Conservation (phyloP, 2,329 filamentous ascomycete genomes). For the Exophiala calicioides region DNA sequence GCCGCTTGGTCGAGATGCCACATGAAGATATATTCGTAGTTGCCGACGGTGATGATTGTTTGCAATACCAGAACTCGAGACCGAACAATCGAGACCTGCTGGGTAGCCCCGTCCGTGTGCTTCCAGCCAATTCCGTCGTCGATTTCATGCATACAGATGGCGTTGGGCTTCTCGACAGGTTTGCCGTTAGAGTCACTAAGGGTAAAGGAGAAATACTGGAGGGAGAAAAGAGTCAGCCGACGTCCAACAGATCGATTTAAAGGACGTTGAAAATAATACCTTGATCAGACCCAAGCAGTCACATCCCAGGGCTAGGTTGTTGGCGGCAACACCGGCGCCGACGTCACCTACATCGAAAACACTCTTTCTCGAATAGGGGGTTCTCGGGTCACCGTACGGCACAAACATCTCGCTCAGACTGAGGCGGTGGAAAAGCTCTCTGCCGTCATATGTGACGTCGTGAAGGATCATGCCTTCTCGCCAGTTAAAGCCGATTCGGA, state of each 20-base stretch:
- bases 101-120: slow-evolving; percentile 68
- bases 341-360: slow-evolving; percentile 72
- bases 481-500: slow-evolving; percentile 67
- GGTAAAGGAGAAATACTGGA: slow-evolving; percentile 63
- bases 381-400: slow-evolving; percentile 65
- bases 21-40: slow-evolving; percentile 70
- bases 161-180: slow-evolving; percentile 56
- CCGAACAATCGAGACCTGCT: slow-evolving; percentile 62
- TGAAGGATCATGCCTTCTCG: slow-evolving; percentile 70
- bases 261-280: no score
- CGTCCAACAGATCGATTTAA: no score
- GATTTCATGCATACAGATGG: slow-evolving; percentile 68
- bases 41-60: slow-evolving; percentile 67
- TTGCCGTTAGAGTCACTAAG: slow-evolving; percentile 57
- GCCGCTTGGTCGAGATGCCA: slow-evolving; percentile 66
- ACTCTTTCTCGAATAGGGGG: slow-evolving; percentile 67
- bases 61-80: slow-evolving; percentile 66
- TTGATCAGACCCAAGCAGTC: slow-evolving; percentile 70
- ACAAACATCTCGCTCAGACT: slow-evolving; percentile 69
- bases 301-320: slow-evolving; percentile 67
- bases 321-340: slow-evolving; percentile 66
- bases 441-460: slow-evolving; percentile 67
- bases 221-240: no score
- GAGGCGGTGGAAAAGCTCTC: slow-evolving; percentile 66
- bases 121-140: slow-evolving; percentile 71